These are phyloP conservation scores for Epichloe gansuensis DNA, from an alignment of 2,329 filamentous ascomycete genomes.

Conservation along the genomic window DNA sequence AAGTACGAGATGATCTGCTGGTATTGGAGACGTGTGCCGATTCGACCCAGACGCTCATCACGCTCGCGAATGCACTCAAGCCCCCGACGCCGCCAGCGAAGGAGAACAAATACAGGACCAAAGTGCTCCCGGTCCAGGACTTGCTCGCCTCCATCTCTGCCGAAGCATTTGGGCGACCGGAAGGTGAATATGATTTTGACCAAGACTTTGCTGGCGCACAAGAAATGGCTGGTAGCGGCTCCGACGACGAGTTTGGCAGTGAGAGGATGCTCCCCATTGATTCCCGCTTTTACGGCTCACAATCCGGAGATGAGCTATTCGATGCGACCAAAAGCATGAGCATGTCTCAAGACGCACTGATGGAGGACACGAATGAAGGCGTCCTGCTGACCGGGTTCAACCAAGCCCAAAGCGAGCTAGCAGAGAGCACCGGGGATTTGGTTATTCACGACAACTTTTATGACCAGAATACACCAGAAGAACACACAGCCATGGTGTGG, in stretches of 20 bases:
- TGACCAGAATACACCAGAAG: slow-evolving; percentile 43
- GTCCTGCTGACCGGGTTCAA: slow-evolving; percentile 22
- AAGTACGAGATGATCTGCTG: slow-evolving; percentile 73
- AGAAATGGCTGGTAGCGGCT: slow-evolving; percentile 30
- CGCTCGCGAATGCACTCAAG: slow-evolving; percentile 63
- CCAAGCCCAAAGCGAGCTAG: slow-evolving; percentile 15
- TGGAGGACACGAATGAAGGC: slow-evolving; percentile 25
- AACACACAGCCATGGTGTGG: slow-evolving; percentile 62
- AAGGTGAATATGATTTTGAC: slow-evolving; percentile 50
- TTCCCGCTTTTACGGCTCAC: slow-evolving; percentile 36
- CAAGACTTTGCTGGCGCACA: slow-evolving; percentile 46
- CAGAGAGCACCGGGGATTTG: slow-evolving; percentile 48
- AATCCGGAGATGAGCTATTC: slow-evolving; percentile 33
- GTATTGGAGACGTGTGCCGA: slow-evolving; percentile 93
- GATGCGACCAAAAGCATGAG: slow-evolving; percentile 28
- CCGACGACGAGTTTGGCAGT: slow-evolving; percentile 17
- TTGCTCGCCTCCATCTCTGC: slow-evolving; percentile 83
- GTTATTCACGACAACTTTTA: slow-evolving; percentile 72
- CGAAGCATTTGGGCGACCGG: slow-evolving; percentile 58
- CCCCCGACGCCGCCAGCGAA: slow-evolving; percentile 75
- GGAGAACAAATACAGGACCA: slow-evolving; percentile 73
- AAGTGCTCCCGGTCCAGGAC: slow-evolving; percentile 74
- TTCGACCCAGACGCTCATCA: slow-evolving; percentile 84
- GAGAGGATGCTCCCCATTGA: slow-evolving; percentile 25
- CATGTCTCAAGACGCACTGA: slow-evolving; percentile 16